Evolutionary conservation across 805 yeast species (phyloP).

Genomic region (Candida michaelii): DNA sequence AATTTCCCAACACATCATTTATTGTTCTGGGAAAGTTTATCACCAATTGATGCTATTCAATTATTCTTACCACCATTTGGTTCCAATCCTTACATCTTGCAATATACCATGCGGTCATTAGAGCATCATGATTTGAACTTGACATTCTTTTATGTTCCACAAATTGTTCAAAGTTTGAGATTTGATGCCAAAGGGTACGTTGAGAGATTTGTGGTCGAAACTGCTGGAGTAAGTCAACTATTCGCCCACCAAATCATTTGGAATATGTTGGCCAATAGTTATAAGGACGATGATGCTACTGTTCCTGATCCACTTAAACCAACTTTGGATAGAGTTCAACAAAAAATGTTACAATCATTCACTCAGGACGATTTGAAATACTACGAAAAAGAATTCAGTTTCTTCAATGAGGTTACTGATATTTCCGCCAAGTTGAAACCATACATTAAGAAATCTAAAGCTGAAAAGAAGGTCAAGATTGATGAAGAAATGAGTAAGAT

Average conservation of each 20-base stretch:
- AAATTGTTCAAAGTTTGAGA: constrained; percentile 89
- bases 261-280: constrained; percentile 95
- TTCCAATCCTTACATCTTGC: constrained; percentile 65
- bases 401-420: constrained; percentile 87
- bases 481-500: constrained; percentile 86
- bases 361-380: constrained; percentile 59
- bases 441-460: constrained; percentile 87
- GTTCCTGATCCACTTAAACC: constrained; percentile 85
- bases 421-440: constrained; percentile 96
- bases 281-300: constrained; percentile 82
- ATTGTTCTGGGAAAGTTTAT: constrained; percentile 70
- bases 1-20: constrained; percentile 41
- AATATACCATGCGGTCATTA: constrained; percentile 86
- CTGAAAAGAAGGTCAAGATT: constrained; percentile 92
- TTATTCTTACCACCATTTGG: constrained; percentile 76
- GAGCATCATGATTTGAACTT: constrained; percentile 83
- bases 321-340: constrained; percentile 68
- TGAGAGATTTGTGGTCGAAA: constrained; percentile 83
- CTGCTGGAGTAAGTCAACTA: constrained; percentile 84
- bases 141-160: constrained; percentile 97
- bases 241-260: constrained; percentile 98
- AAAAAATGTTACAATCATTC: constrained; percentile 62
- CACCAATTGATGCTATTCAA: constrained; percentile 84
- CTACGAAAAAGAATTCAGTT: constrained; percentile 80
- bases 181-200: constrained; percentile 84